Base-by-base conservation (phyloP, 306 rosid genomes). In the Senna siamea region DNA sequence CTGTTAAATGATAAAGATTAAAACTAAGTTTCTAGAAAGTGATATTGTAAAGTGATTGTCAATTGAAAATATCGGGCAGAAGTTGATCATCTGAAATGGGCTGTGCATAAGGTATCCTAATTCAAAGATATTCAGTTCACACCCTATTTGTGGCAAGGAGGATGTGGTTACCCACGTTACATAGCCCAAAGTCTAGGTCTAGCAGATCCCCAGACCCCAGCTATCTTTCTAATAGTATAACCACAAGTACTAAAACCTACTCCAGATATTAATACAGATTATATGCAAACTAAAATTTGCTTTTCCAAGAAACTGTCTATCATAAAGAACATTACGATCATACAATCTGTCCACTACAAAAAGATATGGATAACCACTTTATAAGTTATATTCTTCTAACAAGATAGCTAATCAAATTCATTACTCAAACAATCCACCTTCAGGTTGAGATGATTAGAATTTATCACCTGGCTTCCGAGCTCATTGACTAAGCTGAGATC, bases 401-500 rank as follows among this genome's bases (percentile, higher is more conserved):
- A 7, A 66, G 18, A 77, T 26, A 17, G 57, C 18, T 14, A 40
- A 61, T 18, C 32, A 65, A 76, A 50, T 55, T 55, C 62, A 53
- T 46, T 1, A 40, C 28, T 9, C 13, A 50, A 47, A 40, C 35
- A 40, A 38, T 48, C 75, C 63, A 76, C 59, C 43, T 70, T 41
- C 73, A 23, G 17, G 15, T 73, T 35, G 44, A 64, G 40, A 68
- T 50, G 53, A 50, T 73, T 47, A 34, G 76, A 70, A 41, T 44
- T 60, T 76, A 74, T 69, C 34, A 88, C 99, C 93, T 89, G 96
- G 86, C 96, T 94, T 72, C 99, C 99, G 61, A 94, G 96, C 82
- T 92, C 92, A 77, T 88, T 85, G 81, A 87, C 93, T 70, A 89
- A 89, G 85, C 96, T 89, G 74, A 44, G 66, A 92, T 94, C 99